A percentile compares a stretch with the other conserved stretches of the same genome.
These are phyloP conservation scores for Talaromyces sp. DNA, from an alignment of 2,329 filamentous ascomycete genomes.

Conservation along the genomic window DNA sequence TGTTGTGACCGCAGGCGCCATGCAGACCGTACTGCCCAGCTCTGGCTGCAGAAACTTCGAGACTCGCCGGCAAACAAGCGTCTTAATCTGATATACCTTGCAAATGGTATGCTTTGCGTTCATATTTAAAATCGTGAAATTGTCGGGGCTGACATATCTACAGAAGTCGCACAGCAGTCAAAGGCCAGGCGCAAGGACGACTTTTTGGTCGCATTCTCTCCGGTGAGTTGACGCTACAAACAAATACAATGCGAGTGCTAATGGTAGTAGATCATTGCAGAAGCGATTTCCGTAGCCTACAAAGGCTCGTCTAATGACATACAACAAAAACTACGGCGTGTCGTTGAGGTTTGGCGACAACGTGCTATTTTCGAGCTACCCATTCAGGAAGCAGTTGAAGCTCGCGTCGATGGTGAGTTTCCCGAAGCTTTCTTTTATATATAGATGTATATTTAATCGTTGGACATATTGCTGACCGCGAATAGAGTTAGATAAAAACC, in stretches of 20 bases:
- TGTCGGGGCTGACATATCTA: slow-evolving; percentile 17
- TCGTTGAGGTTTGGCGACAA: slow-evolving; percentile 91
- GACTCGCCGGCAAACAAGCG: slow-evolving; percentile 82
- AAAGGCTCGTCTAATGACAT: slow-evolving; percentile 81
- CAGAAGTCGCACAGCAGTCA: slow-evolving; percentile 93
- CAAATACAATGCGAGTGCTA: slow-evolving; percentile 12
- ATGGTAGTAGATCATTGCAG: slow-evolving; percentile 63
- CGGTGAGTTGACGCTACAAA: slow-evolving; percentile 41
- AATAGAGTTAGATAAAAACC: slow-evolving; percentile 52
- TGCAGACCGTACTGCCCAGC: slow-evolving; percentile 81
- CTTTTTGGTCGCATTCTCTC: slow-evolving; percentile 86
- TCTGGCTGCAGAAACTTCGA: slow-evolving; percentile 86
- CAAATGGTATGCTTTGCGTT: slow-evolving; percentile 65
- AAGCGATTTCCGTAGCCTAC: slow-evolving; percentile 86
- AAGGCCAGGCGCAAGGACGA: slow-evolving; percentile 89
- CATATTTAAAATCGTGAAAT: neutral
- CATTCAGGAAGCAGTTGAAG: slow-evolving; percentile 76
- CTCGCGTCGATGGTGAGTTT: slow-evolving; percentile 69
- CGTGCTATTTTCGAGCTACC: slow-evolving; percentile 75
- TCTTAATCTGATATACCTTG: slow-evolving; percentile 87
- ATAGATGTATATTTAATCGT: neutral
- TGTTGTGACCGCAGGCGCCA: slow-evolving; percentile 61
- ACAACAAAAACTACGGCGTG: slow-evolving; percentile 78
- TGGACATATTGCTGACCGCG: slow-evolving; percentile 5
- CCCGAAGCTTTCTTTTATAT: too few species aligned